Evolutionary conservation across 805 yeast species (phyloP).

Genomic region (Scheffersomyces coipomensis): DNA sequence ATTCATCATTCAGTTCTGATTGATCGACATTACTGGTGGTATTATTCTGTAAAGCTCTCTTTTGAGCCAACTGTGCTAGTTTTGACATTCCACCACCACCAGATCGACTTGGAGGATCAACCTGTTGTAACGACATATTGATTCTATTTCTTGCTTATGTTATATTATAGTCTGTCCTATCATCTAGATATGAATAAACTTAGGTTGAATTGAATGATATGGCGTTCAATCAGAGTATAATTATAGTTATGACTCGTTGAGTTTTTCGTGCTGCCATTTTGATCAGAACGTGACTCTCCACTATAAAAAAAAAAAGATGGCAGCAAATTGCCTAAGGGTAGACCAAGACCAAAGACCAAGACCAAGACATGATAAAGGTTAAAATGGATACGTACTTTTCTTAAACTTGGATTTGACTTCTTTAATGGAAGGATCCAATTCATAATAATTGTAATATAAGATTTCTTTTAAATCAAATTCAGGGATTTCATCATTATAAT

Average conservation of each 20-base stretch:
- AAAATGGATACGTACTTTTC: constrained; percentile 46
- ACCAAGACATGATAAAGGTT: not conserved
- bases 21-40: not conserved
- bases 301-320: no score
- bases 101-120: no score
- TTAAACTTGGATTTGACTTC: constrained; percentile 40
- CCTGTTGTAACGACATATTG: no score
- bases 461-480: constrained; percentile 56
- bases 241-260: no score
- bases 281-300: not conserved
- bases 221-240: no score
- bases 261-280: no score
- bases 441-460: constrained; percentile 59
- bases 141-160: no score
- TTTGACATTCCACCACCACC: constrained; percentile 20
- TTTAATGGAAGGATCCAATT: constrained; percentile 47
- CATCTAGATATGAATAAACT: no score
- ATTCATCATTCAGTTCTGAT: not conserved
- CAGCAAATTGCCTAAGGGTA: no score
- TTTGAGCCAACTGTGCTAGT: constrained; percentile 22
- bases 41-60: constrained; percentile 13
- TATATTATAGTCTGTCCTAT: no score
- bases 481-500: constrained; percentile 42
- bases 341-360: no score
- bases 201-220: no score